phyloP scores from a whole-genome alignment of 805 yeast genomes.

The Barnettozyma siamensis region DNA sequence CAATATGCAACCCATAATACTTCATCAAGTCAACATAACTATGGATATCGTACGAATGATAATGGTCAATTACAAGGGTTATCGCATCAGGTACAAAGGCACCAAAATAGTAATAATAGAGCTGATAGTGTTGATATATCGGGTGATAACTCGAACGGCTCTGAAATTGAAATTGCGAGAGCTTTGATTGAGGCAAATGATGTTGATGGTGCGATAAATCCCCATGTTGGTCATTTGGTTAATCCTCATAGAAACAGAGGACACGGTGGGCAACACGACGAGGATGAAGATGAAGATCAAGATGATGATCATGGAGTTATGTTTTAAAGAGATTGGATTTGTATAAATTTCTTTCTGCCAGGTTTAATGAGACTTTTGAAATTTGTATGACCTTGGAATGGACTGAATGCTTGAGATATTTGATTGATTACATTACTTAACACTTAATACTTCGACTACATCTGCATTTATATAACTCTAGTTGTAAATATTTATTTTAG shows the following conservation, averaged over 20 bases:
- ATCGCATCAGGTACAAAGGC: not conserved
- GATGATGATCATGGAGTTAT: constrained; percentile 1
- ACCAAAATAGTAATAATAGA: not conserved
- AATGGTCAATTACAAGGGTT: not conserved
- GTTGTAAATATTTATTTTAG: not conserved
- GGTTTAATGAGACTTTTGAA: too few relatives aligned
- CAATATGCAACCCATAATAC: not conserved
- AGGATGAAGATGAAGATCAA: not conserved
- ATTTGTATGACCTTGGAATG: too few relatives aligned
- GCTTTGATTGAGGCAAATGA: constrained; percentile 54
- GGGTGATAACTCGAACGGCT: constrained; percentile 34
- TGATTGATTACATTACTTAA: too few relatives aligned
- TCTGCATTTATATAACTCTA: too few relatives aligned
- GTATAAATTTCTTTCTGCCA: too few relatives aligned
- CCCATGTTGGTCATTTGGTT: not conserved
- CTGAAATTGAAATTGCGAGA: constrained; percentile 59
- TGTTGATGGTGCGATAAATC: constrained; percentile 5
- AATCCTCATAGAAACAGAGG: not conserved
- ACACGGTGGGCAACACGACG: not conserved
- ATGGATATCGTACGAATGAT: constrained; percentile 4
- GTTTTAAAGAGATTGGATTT: not conserved
- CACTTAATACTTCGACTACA: too few relatives aligned
- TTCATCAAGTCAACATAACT: constrained; percentile 2
- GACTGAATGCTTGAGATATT: too few relatives aligned
- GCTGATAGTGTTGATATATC: not conserved